Evolutionary conservation across 441 rosid species (phyloP), one percentile per base, ranked within the genome.

Genomic region (Mallotus japonicus): DNA sequence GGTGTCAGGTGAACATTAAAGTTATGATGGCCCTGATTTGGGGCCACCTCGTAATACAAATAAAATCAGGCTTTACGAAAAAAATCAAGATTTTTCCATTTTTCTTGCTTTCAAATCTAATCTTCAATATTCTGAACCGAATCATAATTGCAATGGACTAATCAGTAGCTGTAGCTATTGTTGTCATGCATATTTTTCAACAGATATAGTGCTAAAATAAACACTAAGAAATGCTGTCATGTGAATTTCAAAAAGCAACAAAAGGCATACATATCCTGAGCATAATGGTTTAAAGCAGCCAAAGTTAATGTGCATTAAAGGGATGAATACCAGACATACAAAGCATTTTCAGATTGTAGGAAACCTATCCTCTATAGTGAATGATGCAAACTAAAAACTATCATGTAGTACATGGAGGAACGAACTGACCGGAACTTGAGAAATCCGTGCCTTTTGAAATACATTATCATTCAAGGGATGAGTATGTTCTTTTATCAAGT

Each of bases 401-500:
- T 34, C 17, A 47, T 65, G 46, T 32, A 17, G 6, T 3, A 15
- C 9, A 17, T 11, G 0, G 69, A 19, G 53, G 5, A 22, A 16
- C 59, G 62, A 71, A 53, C 73, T 51, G 46, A 76, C 79, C 72
- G 62, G 49, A 42, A 24, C 19, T 34, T 76, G 68, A 59, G 56
- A 65, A 7, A 71, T 42, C 19, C 37, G 44, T 9, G 51, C 70
- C 60, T 32, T 67, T 37, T 42, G 72, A 54, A 32, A 34, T 7
- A n/a, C 40, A 47, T 8, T 22, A 9, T 59, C 64, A 67, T 62
- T 49, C 51, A 76, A 54, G 19, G 54, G 58, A 40, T 72, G 79
- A n/a, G 68, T 60, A 24, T 76, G 79, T 32, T 76, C 79, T 67
- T 76, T 76, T 70, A 71, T 57, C 24, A 76, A 76, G 53, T 63